A percentile compares a stretch with the other conserved stretches of the same genome.
phyloP scores from a whole-genome alignment of 2,329 filamentous ascomycete genomes.

The Coleophoma eucalyptorum region DNA sequence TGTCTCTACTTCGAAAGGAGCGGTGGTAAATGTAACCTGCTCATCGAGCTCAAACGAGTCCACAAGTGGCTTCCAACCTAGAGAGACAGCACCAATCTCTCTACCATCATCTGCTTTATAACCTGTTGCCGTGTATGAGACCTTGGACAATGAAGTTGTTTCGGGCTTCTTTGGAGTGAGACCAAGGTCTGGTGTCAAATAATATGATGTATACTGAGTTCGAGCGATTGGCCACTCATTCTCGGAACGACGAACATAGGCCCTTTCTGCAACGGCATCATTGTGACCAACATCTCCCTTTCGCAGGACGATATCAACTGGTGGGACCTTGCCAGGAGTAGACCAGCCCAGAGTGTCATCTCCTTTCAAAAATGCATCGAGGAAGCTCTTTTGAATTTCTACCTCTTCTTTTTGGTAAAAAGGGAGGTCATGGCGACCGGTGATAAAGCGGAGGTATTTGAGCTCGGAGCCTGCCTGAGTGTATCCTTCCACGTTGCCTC shows the following conservation, averaged over 20 bases:
- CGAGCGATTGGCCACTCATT: constrained; percentile 63
- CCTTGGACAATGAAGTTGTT: constrained; percentile 33
- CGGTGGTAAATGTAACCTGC: constrained; percentile 51
- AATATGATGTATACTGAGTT: constrained; percentile 60
- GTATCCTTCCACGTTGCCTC: constrained; percentile 65
- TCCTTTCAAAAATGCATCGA: constrained; percentile 68
- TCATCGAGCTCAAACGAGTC: background rate
- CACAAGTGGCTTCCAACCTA: constrained; percentile 31
- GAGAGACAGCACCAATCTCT: constrained; percentile 47
- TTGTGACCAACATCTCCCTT: constrained; percentile 67
- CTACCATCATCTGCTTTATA: constrained; percentile 29
- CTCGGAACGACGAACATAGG: constrained; percentile 52
- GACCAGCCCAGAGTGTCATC: constrained; percentile 62
- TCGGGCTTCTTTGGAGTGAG: constrained; percentile 52
- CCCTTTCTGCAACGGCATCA: constrained; percentile 54
- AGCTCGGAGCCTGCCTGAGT: constrained; percentile 56
- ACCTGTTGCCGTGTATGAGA: constrained; percentile 29
- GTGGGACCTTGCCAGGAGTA: constrained; percentile 50
- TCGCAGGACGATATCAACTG: constrained; percentile 57
- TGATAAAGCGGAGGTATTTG: constrained; percentile 66
- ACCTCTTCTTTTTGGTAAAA: constrained; percentile 68
- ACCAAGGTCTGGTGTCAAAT: constrained; percentile 44
- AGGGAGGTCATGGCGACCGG: constrained; percentile 64
- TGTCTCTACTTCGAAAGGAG: constrained; percentile 56
- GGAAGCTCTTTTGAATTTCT: constrained; percentile 61